These are phyloP conservation scores for Thelephora terrestris DNA, from an alignment of 1,284 basidiomycete species.

Conservation along the genomic window DNA sequence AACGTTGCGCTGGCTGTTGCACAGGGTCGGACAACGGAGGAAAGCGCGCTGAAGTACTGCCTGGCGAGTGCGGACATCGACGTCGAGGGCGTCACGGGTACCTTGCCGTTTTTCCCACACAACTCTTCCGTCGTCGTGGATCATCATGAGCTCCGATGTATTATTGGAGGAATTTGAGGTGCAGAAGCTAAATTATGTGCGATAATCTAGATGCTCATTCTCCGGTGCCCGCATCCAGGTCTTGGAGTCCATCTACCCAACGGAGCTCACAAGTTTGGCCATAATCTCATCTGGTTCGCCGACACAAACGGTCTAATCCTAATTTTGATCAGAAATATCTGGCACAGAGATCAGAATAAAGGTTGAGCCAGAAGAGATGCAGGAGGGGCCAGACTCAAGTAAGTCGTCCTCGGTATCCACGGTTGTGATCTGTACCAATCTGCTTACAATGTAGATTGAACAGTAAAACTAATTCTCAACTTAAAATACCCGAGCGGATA, in stretches of 20 bases:
- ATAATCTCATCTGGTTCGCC: constrained; percentile 14
- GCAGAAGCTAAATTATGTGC: constrained; percentile 9
- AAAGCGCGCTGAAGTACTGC: no score
- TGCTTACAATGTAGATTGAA: constrained; percentile 14
- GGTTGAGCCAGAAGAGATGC: constrained; percentile 78
- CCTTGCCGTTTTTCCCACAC: neutral
- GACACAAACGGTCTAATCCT: constrained; percentile 30
- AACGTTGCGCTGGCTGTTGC: no score
- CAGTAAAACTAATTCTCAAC: constrained; percentile 70
- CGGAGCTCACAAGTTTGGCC: constrained; percentile 83
- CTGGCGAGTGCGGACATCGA: no score
- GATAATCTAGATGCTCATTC: constrained; percentile 4
- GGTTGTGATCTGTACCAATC: constrained; percentile 5
- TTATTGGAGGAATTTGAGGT: constrained; percentile 87
- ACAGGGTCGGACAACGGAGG: no score
- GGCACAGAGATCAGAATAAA: constrained; percentile 77
- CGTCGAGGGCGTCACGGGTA: no score
- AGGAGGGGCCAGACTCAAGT: constrained; percentile 54
- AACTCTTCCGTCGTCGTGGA: neutral
- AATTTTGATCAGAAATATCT: constrained; percentile 66
- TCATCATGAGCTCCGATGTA: constrained; percentile 35
- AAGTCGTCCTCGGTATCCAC: constrained; percentile 20
- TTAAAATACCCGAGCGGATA: constrained; percentile 66
- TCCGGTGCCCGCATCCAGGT: constrained; percentile 42
- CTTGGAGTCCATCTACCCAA: constrained; percentile 91